A percentile compares a stretch with the other conserved stretches of the same genome.
phyloP scores from a whole-genome alignment of 2,329 filamentous ascomycete species.

The Alternaria gaisen region DNA sequence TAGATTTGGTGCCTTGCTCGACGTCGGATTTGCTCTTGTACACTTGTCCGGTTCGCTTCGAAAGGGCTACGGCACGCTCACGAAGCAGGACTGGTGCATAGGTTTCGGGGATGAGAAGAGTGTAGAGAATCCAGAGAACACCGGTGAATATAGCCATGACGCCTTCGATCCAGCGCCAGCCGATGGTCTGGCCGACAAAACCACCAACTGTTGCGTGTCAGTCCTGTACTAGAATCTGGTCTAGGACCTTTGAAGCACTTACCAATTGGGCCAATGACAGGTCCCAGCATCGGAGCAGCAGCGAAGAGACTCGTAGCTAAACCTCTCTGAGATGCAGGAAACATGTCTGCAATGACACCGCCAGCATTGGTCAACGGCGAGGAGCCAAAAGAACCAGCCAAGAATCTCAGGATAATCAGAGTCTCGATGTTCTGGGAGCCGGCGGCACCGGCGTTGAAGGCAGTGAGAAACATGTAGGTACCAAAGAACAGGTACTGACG shows the following conservation, averaged over 20 bases:
- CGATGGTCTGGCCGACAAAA: neutral
- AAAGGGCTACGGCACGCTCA: neutral
- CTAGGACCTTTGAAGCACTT: neutral
- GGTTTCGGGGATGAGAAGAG: conserved; percentile 65
- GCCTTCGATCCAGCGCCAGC: conserved; percentile 14
- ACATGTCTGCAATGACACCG: conserved; percentile 50
- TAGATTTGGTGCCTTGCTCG: conserved; percentile 26
- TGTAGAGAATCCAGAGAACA: conserved; percentile 42
- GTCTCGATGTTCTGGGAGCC: conserved; percentile 66
- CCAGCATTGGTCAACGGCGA: conserved; percentile 71
- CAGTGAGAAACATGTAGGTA: conserved; percentile 66
- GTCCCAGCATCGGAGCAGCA: conserved; percentile 58
- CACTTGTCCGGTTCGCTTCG: conserved; percentile 31
- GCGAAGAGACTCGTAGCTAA: conserved; percentile 57
- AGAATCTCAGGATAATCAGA: conserved; percentile 71
- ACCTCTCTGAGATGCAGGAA: conserved; percentile 48
- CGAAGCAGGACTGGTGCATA: conserved; percentile 47
- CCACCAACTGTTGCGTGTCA: conserved; percentile 25
- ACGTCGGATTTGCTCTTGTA: conserved; percentile 54
- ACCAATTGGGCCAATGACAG: conserved; percentile 56
- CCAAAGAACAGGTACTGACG: conserved; percentile 66
- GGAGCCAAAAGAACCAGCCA: conserved; percentile 69
- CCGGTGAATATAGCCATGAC: conserved; percentile 60
- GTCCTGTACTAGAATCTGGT: neutral
- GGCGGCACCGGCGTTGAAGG: conserved; percentile 68